Evolutionary conservation across 2,329 filamentous ascomycete genomes (phyloP), one percentile per base, ranked within the genome.

Genomic region (Aureobasidium pullulans): DNA sequence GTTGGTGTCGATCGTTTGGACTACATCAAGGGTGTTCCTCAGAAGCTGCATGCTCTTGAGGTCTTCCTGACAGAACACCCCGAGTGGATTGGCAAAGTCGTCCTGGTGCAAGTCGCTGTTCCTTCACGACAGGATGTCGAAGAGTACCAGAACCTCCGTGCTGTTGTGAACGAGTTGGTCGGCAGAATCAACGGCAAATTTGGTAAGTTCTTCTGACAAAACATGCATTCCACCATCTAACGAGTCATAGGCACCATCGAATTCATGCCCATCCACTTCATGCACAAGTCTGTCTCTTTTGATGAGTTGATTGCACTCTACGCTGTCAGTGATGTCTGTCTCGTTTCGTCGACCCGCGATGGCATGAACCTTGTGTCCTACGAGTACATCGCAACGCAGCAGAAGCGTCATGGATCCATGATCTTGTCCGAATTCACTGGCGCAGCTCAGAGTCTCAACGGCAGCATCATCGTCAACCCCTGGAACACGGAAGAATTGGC

Each of bases 361-460:
- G 94, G 94, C 69, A 99, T 99, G 94, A 99, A 99, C 73, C 81
- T 99, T 32, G 94, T 97, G 34, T 95, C 91, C 0, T 97, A 96
- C 75, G 93, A 99, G 75, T 99, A 97, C 77, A 96, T 99, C 65
- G 93, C 93, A 28, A 90, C 89, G 3, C 93, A 99, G 71, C 84
- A 89, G 66, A 86, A 95, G 70, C 87, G 90, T 54, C 90, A 97
- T 70, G 94, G 94, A 61, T 88, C 90, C 62, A 87, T 99, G 84
- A 92, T 99, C 59, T 83, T 99, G 34, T 96, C 92, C 49, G 94
- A 99, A 72, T 97, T 99, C 70, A 92, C 94, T 0, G 94, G 94
- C 44, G 94, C 94, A 7, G 93, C 94, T 0, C 94, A 97, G 75
- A 94, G 89, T 63, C 81, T 99, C 60, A 96, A 96, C 66, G 93